Evolutionary conservation across 805 yeast genomes (phyloP), one percentile per base, ranked within the genome.

Genomic region (Metschnikowia reukaufii): DNA sequence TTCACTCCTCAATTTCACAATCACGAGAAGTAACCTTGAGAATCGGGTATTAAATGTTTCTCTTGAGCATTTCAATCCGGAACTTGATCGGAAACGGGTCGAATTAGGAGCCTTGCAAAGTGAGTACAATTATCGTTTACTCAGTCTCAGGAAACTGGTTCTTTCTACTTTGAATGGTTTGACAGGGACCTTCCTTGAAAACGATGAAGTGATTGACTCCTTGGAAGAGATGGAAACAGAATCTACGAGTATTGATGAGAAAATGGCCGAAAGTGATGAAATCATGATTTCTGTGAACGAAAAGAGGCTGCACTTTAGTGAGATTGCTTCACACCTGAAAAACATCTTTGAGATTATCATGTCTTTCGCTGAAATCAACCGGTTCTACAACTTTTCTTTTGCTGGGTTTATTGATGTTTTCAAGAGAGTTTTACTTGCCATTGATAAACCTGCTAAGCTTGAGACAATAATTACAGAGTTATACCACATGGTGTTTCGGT

Each of bases 201-300:
- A 86, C 61, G 82, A 82, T 44, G 72, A 67, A 0, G 64, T 90
- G 2, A 61, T 87, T 15, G 65, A 71, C 4, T 79, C 84, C 1
- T 68, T 91, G 40, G 94, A 86, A 55, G 61, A 57, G 0, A 65
- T 92, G 42, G 91, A 92, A 59, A 49, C 60, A 0, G 90, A 90
- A 54, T 71, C 95, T 0, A 54, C 51, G 0, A 73, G 74, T 15
- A 75, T 88, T 13, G 76, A 78, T 31, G 45, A 46, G 1, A 82
- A 84, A 58, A 72, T 86, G 48, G 55, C 51, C 1, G 83, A 83
- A 44, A 79, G 91, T 0, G 69, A 70, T 2, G 57, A 58, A 6
- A 78, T 88, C 3, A 77, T 88, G 72, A 62, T 54, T 1, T 71
- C 76, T 4, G 79, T 88, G 13, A 82, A 81, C 5, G 59, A 59